Conservation (phyloP, 345 rosid species). For the Arabidopsis suecica region DNA sequence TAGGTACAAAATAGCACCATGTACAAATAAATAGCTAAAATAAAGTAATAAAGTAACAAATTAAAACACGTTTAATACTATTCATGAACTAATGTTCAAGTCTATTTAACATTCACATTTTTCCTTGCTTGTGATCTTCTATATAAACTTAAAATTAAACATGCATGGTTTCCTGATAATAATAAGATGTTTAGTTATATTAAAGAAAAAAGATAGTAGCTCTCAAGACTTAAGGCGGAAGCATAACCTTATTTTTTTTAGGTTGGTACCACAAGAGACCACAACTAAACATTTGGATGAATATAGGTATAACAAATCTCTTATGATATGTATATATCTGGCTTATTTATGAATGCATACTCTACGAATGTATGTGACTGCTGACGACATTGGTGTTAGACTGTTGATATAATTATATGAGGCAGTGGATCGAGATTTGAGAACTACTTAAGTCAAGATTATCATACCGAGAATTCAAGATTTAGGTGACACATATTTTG, state of each 20-base stretch:
- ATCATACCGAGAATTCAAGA: slow-evolving; percentile 52
- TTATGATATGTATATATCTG: neutral
- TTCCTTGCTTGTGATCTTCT: neutral
- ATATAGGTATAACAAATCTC: neutral
- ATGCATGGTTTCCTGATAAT: neutral
- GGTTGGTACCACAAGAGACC: neutral
- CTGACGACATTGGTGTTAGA: neutral
- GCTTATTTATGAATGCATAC: neutral
- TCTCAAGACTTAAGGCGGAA: neutral
- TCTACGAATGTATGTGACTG: neutral
- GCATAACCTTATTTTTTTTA: neutral
- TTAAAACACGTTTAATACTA: too few species aligned
- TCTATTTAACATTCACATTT: neutral
- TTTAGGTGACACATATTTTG: slow-evolving; percentile 33
- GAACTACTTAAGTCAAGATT: slow-evolving; percentile 60
- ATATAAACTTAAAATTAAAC: neutral
- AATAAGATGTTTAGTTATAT: neutral
- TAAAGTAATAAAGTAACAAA: neutral
- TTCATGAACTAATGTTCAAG: neutral
- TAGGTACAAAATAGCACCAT: neutral
- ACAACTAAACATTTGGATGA: neutral
- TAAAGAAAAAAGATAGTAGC: neutral
- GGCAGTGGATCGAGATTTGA: slow-evolving; percentile 9
- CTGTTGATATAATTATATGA: neutral
- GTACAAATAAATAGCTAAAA: too few species aligned